A percentile compares a stretch with the other conserved stretches of the same genome.
phyloP scores from a whole-genome alignment of 495 filamentous ascomycete species.

The Lepraria neglecta region DNA sequence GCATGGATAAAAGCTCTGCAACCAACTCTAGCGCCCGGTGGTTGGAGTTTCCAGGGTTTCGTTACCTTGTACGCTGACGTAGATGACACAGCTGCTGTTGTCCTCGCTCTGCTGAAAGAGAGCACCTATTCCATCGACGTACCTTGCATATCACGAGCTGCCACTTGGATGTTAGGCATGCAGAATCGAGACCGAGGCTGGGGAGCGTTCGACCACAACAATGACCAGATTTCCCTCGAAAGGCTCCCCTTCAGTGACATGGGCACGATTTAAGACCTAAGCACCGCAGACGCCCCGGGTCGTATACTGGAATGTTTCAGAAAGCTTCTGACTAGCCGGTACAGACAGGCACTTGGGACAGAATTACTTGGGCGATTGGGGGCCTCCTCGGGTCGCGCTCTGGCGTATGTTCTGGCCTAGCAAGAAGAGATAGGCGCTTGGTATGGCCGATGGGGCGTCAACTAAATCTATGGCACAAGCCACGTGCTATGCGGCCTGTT shows the following conservation, averaged over 20 bases:
- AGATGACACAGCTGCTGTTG: constrained; percentile 39
- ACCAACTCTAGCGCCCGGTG: constrained; percentile 17
- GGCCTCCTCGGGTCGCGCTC: constrained; percentile 11
- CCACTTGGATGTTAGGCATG: constrained; percentile 40
- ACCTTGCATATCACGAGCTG: constrained; percentile 17
- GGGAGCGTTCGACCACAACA: constrained; percentile 39
- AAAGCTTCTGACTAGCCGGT: constrained; percentile 10
- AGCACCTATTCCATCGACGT: constrained; percentile 13
- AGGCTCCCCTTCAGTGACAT: constrained; percentile 43
- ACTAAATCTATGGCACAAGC: constrained; percentile 37
- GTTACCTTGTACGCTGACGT: constrained; percentile 39
- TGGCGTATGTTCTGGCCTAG: constrained; percentile 23
- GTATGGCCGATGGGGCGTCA: constrained; percentile 36
- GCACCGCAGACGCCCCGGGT: constrained; percentile 36
- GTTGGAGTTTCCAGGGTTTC: constrained; percentile 35
- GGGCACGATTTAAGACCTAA: constrained; percentile 36
- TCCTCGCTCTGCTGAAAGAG: constrained; percentile 28
- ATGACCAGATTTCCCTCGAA: constrained; percentile 37
- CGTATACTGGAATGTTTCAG: constrained; percentile 39
- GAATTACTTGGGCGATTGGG: background rate
- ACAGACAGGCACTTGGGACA: background rate
- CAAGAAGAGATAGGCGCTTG: constrained; percentile 32
- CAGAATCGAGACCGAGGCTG: constrained; percentile 43
- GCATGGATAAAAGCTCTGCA: constrained; percentile 32
- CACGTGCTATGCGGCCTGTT: constrained; percentile 31